These are phyloP conservation scores for Nicotiana undulata DNA, from an alignment of 257 asterid genomes.

Conservation along the genomic window DNA sequence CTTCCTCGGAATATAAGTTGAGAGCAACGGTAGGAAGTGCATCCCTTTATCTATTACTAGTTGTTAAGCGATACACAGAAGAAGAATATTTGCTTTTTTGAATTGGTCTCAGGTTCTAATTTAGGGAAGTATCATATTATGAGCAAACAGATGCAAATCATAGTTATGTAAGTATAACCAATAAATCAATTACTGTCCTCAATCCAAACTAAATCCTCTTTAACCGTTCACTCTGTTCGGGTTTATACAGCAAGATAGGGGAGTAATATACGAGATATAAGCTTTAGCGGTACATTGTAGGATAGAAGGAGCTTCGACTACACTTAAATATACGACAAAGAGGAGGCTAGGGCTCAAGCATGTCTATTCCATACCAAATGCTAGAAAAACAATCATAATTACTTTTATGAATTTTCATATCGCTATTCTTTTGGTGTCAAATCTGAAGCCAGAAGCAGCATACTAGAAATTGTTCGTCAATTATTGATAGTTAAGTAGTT, in stretches of 20 bases:
- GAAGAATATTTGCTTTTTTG: neutral
- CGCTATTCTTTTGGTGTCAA: neutral
- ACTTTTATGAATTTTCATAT: neutral
- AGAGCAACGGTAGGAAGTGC: conserved; percentile 66
- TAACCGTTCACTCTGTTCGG: no score
- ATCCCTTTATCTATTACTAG: neutral
- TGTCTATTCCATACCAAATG: neutral
- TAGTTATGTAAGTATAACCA: neutral
- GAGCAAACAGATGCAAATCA: neutral
- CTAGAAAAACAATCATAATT: neutral
- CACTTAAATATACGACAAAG: neutral
- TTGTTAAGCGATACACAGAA: neutral
- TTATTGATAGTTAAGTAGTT: neutral
- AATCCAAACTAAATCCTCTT: no score
- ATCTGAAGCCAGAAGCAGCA: neutral
- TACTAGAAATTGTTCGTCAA: neutral
- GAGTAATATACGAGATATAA: neutral
- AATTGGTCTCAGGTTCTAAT: neutral
- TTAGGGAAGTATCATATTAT: neutral
- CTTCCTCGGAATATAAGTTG: conserved; percentile 67
- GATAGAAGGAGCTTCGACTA: neutral
- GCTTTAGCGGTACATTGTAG: neutral
- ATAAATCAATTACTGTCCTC: neutral
- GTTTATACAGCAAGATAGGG: neutral
- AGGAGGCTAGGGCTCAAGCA: neutral